These are phyloP conservation scores for Poa pratensis DNA, from an alignment of 176 grass and related monocot genomes.

Conservation along the genomic window DNA sequence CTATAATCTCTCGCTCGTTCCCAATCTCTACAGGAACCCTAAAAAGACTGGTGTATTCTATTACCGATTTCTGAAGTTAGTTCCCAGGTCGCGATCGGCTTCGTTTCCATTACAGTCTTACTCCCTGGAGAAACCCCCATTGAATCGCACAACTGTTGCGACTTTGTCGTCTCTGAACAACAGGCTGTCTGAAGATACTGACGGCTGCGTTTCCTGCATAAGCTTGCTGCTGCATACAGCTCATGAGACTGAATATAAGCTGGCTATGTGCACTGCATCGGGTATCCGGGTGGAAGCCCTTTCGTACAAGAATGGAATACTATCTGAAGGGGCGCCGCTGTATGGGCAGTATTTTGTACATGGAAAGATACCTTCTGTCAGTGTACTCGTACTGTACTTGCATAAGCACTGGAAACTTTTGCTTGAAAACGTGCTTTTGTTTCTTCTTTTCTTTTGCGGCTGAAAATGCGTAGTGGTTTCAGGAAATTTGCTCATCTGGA, in stretches of 20 bases:
- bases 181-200: conserved; percentile 32
- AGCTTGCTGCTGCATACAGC: conserved; percentile 31
- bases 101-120: neutral
- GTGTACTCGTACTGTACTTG: neutral
- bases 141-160: neutral
- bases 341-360: neutral
- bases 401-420: neutral
- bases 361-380: conserved; percentile 7
- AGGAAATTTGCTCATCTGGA: neutral
- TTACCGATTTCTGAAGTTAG: conserved; percentile 22
- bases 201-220: conserved; percentile 7
- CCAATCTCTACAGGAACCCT: conserved; percentile 12
- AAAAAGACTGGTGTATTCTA: neutral
- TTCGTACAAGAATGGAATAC: conserved; percentile 47
- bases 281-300: conserved; percentile 1
- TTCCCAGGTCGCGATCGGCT: conserved; percentile 36
- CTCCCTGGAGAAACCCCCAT: neutral
- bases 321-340: neutral
- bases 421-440: neutral
- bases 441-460: neutral
- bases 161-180: conserved; percentile 18
- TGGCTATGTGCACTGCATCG: conserved; percentile 27
- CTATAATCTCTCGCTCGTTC: neutral
- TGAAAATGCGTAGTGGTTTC: neutral
- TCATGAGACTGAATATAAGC: conserved; percentile 23